These are phyloP conservation scores for Tulasnella sp. DNA, from an alignment of 768 basidiomycete species.

Conservation along the genomic window DNA sequence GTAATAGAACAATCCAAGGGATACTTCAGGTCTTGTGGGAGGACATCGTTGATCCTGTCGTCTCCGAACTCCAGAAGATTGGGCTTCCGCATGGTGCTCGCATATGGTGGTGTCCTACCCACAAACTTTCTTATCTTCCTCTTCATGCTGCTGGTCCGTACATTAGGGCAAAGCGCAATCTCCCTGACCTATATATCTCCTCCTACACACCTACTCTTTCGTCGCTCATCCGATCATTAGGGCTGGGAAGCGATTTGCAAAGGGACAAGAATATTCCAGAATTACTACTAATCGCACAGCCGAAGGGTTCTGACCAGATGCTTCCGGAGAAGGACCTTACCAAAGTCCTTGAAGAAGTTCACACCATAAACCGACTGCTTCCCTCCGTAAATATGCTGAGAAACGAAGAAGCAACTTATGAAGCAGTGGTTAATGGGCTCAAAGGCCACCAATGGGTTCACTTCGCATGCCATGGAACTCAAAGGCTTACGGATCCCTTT, in stretches of 20 bases:
- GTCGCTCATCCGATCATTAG: conserved; percentile 3
- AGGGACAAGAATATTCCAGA: too few species aligned
- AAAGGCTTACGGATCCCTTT: background rate
- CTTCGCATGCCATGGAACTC: background rate
- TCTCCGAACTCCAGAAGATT: background rate
- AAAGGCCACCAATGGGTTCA: background rate
- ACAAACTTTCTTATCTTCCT: background rate
- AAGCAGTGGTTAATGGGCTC: background rate
- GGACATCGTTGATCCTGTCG: background rate
- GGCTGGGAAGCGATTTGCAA: too few species aligned
- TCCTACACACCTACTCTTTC: conserved; percentile 13
- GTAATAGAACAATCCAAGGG: background rate
- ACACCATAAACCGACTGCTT: too few species aligned
- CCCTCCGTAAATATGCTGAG: background rate
- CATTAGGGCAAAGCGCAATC: background rate
- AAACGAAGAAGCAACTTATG: background rate
- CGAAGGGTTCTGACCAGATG: too few species aligned
- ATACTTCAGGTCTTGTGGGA: background rate
- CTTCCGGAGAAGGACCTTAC: too few species aligned
- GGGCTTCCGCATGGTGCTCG: background rate
- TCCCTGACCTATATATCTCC: conserved; percentile 11
- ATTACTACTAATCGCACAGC: too few species aligned
- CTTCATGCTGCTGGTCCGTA: conserved; percentile 12
- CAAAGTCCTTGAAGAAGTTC: too few species aligned
- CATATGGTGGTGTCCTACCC: conserved; percentile 10